Evolutionary conservation across 495 filamentous ascomycete species (phyloP).

Genomic region (Aspergillus kassunensis): DNA sequence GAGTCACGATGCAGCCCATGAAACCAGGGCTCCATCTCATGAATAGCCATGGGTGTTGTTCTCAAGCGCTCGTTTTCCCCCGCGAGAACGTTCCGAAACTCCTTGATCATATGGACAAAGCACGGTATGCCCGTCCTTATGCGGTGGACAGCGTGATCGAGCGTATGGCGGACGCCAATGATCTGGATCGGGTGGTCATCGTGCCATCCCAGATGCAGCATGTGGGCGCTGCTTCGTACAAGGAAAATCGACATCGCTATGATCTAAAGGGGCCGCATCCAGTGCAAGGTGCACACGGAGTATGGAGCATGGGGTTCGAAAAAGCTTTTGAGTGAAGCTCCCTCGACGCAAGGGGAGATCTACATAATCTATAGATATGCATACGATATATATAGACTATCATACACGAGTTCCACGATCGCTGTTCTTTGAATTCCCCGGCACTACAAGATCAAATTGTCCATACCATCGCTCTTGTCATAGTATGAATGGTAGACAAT

Average conservation of each 20-base stretch:
- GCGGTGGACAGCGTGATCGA: constrained; percentile 25
- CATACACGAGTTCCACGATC: background rate
- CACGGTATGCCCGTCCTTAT: constrained; percentile 9
- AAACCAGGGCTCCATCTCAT: constrained; percentile 29
- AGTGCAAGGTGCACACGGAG: constrained; percentile 24
- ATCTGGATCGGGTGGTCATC: constrained; percentile 22
- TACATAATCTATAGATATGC: too few relatives aligned
- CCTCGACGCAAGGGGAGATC: background rate
- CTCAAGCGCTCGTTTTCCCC: constrained; percentile 34
- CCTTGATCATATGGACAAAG: constrained; percentile 17
- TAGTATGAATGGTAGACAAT: too few relatives aligned
- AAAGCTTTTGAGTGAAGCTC: constrained; percentile 10
- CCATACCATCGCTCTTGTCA: too few relatives aligned
- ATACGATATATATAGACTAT: background rate
- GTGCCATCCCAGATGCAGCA: constrained; percentile 29
- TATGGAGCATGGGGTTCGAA: constrained; percentile 32
- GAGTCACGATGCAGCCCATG: constrained; percentile 33
- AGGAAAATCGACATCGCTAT: constrained; percentile 19
- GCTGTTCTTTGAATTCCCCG: too few relatives aligned
- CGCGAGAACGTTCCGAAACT: constrained; percentile 21
- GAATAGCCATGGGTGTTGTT: constrained; percentile 36
- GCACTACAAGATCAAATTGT: too few relatives aligned
- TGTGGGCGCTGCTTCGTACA: constrained; percentile 27
- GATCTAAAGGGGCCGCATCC: constrained; percentile 17
- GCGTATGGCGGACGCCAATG: constrained; percentile 13